Conservation (phyloP, 1,284 basidiomycete genomes). For the Acaromyces ingoldii region DNA sequence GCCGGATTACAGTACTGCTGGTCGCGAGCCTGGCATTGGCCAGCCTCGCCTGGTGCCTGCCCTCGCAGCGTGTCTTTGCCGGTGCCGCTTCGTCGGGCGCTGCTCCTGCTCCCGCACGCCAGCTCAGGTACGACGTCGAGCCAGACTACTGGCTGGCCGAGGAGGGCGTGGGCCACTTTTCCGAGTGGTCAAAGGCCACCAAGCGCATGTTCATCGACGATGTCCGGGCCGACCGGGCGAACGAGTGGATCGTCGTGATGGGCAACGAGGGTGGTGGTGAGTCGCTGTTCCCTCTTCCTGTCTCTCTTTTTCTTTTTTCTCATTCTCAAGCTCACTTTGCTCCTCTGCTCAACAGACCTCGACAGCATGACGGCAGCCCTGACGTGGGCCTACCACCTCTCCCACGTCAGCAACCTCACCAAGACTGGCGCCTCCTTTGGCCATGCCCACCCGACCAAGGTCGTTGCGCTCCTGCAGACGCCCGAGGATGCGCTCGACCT, state of each 20-base stretch:
- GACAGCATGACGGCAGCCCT: slow-evolving; percentile 47
- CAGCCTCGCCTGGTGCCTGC: too few relatives aligned
- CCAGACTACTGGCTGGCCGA: slow-evolving; percentile 15
- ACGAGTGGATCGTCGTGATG: slow-evolving; percentile 51
- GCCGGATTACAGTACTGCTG: too few relatives aligned
- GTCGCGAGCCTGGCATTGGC: too few relatives aligned
- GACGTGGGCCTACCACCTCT: slow-evolving; percentile 42
- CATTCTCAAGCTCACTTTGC: too few relatives aligned
- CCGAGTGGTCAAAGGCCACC: slow-evolving; percentile 41
- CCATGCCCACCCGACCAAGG: slow-evolving; percentile 20
- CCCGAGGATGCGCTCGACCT: slow-evolving; percentile 49
- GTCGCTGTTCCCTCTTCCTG: too few relatives aligned
- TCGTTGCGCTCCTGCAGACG: slow-evolving; percentile 40
- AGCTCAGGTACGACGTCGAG: not conserved
- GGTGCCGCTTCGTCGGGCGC: too few relatives aligned
- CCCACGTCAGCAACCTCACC: slow-evolving; percentile 16
- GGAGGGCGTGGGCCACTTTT: slow-evolving; percentile 47
- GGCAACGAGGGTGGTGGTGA: slow-evolving; percentile 51
- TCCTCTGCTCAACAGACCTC: slow-evolving; percentile 39
- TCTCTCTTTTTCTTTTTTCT: too few relatives aligned
- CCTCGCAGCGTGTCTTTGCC: too few relatives aligned
- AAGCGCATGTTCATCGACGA: slow-evolving; percentile 47
- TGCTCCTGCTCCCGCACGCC: too few relatives aligned
- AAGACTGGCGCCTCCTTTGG: not conserved
- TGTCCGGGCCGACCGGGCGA: slow-evolving; percentile 26